These are phyloP conservation scores for Zygotorulaspora sp. DNA, from an alignment of 805 yeast species.

Conservation along the genomic window DNA sequence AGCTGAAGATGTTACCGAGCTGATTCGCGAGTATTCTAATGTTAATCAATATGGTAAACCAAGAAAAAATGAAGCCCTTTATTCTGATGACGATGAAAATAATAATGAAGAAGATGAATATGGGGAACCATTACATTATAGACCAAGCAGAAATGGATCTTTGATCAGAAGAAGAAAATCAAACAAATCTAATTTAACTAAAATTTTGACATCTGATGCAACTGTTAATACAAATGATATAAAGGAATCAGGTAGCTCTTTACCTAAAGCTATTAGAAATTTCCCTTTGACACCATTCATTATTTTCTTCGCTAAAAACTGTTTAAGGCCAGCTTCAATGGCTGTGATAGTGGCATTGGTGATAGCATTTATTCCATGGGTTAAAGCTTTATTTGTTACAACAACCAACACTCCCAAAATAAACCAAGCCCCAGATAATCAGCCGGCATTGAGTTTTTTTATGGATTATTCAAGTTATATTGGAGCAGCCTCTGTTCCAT, in stretches of 20 bases:
- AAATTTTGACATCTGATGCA: slow-evolving; percentile 35
- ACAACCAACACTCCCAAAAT: slow-evolving; percentile 43
- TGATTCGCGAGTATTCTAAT: slow-evolving; percentile 45
- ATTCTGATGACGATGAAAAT: slow-evolving; percentile 3
- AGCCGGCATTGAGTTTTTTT: slow-evolving; percentile 80
- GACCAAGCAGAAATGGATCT: slow-evolving; percentile 7
- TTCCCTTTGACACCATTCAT: slow-evolving; percentile 28
- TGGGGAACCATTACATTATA: slow-evolving; percentile 3
- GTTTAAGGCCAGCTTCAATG: slow-evolving; percentile 67
- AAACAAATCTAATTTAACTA: slow-evolving; percentile 28
- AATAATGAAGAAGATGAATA: slow-evolving; percentile 1
- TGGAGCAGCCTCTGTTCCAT: slow-evolving; percentile 86
- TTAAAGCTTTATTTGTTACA: slow-evolving; percentile 63
- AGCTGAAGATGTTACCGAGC: slow-evolving; percentile 41
- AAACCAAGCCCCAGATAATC: slow-evolving; percentile 76
- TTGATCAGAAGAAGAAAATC: slow-evolving; percentile 22
- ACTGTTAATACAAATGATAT: slow-evolving; percentile 31
- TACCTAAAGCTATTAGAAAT: slow-evolving; percentile 29
- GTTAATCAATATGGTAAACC: slow-evolving; percentile 33
- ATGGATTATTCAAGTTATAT: slow-evolving; percentile 77
- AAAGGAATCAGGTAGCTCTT: slow-evolving; percentile 28
- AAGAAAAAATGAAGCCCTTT: slow-evolving; percentile 19
- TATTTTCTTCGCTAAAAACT: slow-evolving; percentile 45
- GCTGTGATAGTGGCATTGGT: slow-evolving; percentile 61
- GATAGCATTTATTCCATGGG: slow-evolving; percentile 84